Base-by-base conservation (phyloP, 306 rosid species). In the Dryas alaskensis region DNA sequence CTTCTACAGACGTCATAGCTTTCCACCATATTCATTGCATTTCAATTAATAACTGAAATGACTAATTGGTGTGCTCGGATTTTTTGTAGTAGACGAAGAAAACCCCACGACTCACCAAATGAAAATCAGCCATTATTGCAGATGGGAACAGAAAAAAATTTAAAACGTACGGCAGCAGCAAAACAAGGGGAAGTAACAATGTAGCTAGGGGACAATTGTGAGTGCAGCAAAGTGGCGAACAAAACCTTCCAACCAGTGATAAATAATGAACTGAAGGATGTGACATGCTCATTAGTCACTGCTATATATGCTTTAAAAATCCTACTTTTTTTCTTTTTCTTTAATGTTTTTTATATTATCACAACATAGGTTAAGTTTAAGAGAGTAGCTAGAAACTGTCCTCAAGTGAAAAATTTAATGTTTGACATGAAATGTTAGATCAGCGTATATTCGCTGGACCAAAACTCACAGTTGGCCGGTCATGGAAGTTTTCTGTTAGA, bases 341-440 rank as follows among this genome's bases (percentile, higher is more conserved):
- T 31, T 1, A 31, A 31, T 31, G 37, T 31, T 31, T 31, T 31
- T 31, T 31, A 31, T 31, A 31, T 31, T 1, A 2, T 31, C 37
- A 31, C 37, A 31, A 31, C 37, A 31, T 31, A 31, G 3, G 37
- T 31, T 31, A 2, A 31, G n/a, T 68, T 31, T 8, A 75, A 48
- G n/a, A 61, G 39, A 31, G 25, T 67, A 22, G 8, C 60, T 57
- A 68, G 16, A 47, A 10, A 76, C 3, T 14, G 65, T 37, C 25
- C 22, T 67, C 55, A 59, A 43, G 31, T 48, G 46, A 63, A 69
- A 12, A 4, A 68, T 14, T 60, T 25, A 5, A 40, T 69, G 70
- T 60, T 40, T 42, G 80, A 40, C 44, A 51, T 40, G 75, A 69
- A 69, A 68, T 69, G 37, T 76, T n/a, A 49, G 8, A 19, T 69